These are phyloP conservation scores for Flagelloscypha sp. DNA, from an alignment of 768 basidiomycete species.

Conservation along the genomic window DNA sequence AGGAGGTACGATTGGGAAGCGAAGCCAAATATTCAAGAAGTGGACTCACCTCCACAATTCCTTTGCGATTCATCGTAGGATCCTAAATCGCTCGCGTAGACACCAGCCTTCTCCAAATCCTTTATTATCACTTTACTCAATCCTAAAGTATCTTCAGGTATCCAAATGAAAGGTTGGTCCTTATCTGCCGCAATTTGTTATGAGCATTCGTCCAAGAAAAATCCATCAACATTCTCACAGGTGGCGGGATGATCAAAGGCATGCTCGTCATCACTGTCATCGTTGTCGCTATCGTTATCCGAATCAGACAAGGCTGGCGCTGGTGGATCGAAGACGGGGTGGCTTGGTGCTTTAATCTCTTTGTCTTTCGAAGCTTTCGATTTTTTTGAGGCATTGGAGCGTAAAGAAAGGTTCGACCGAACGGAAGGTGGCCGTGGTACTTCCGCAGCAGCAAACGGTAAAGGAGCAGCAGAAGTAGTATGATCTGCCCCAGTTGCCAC, in stretches of 20 bases:
- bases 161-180: constrained; percentile 39
- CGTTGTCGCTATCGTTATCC: constrained; percentile 20
- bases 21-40: no score
- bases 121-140: constrained; percentile 29
- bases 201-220: no score
- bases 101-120: constrained; percentile 29
- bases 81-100: constrained; percentile 37
- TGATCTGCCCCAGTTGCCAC: no score
- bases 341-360: background rate
- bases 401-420: no score
- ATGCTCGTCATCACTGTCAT: constrained; percentile 26
- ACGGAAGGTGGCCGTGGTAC: no score
- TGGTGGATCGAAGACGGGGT: constrained; percentile 21
- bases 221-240: no score
- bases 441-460: no score
- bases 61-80: constrained; percentile 33
- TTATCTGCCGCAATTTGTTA: constrained; percentile 40
- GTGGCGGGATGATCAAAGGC: constrained; percentile 43
- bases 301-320: constrained; percentile 17
- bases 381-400: constrained; percentile 8
- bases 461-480: no score
- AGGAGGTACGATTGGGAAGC: no score
- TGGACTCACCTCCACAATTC: constrained; percentile 38
- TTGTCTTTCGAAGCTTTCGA: constrained; percentile 11
- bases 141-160: constrained; percentile 34